These are phyloP conservation scores for Entelexis paramagnoliae DNA, from an alignment of 1,139 yeast genomes.

Conservation along the genomic window DNA sequence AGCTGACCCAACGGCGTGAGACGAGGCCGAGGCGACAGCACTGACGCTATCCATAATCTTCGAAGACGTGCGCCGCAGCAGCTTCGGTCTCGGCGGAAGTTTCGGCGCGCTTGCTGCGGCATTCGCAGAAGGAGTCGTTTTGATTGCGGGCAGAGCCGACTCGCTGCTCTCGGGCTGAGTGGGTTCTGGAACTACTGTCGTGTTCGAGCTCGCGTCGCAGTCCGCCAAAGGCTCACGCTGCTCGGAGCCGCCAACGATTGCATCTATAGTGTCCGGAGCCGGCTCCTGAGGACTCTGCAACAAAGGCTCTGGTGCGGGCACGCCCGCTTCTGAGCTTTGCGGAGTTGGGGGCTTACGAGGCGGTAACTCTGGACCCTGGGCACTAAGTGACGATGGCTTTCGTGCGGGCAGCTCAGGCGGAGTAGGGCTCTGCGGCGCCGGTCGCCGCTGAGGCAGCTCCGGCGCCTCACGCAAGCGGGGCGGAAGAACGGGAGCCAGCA, in stretches of 20 bases:
- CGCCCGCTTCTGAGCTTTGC: background rate
- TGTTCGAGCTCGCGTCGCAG: background rate
- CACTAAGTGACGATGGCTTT: too few relatives aligned
- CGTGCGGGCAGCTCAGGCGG: too few relatives aligned
- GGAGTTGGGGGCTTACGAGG: background rate
- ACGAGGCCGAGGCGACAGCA: slow-evolving; percentile 18
- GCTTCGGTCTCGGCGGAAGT: slow-evolving; percentile 17
- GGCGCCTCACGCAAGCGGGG: slow-evolving; percentile 1
- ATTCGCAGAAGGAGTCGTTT: background rate
- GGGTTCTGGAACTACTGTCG: background rate
- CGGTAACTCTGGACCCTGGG: background rate
- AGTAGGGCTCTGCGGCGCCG: too few relatives aligned
- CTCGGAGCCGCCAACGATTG: background rate
- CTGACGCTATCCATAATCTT: slow-evolving; percentile 17
- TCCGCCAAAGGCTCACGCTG: background rate
- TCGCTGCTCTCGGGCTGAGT: background rate
- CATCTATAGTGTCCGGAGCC: background rate
- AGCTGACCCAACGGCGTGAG: slow-evolving; percentile 14
- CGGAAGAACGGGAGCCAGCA: slow-evolving; percentile 5
- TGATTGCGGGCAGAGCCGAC: background rate
- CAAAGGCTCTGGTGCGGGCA: background rate
- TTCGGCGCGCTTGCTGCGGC: background rate
- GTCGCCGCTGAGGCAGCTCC: too few relatives aligned
- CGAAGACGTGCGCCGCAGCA: slow-evolving; percentile 20
- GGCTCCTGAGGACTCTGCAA: background rate